Conservation (phyloP, 2,329 filamentous ascomycete species). For the Podosphaera fusca region DNA sequence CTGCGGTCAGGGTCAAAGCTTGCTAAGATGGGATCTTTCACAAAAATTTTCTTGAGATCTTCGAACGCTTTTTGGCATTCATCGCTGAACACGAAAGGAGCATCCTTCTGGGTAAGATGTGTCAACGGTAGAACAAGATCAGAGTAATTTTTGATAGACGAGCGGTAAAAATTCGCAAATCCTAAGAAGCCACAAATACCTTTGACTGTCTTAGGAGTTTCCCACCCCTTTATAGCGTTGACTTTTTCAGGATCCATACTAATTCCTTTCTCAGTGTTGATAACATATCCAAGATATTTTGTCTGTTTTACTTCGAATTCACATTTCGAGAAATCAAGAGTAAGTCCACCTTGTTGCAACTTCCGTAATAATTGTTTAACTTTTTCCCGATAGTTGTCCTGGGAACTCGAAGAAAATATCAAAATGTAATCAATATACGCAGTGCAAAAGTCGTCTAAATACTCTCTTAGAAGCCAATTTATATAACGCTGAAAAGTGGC, state of each 20-base stretch:
- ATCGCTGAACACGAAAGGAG: too few species aligned
- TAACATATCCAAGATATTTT: conserved; percentile 2
- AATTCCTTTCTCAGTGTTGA: not conserved
- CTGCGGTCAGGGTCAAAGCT: not conserved
- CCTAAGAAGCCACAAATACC: too few species aligned
- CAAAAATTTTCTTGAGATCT: not conserved
- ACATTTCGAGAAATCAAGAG: not conserved
- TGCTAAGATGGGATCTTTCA: not conserved
- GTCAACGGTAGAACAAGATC: too few species aligned
- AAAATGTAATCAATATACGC: conserved; percentile 2
- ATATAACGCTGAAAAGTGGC: too few species aligned
- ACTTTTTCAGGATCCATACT: too few species aligned
- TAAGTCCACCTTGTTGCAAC: not conserved
- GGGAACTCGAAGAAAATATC: too few species aligned
- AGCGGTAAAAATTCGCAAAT: too few species aligned
- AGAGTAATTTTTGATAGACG: too few species aligned
- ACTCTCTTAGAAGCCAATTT: not conserved
- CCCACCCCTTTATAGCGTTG: too few species aligned
- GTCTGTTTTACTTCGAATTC: not conserved
- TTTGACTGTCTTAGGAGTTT: too few species aligned
- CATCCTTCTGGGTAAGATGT: too few species aligned
- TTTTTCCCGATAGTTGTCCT: not conserved
- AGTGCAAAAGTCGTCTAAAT: conserved; percentile 1
- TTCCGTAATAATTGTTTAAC: conserved; percentile 1
- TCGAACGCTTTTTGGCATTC: too few species aligned